Evolutionary conservation across 805 yeast genomes (phyloP), one percentile per base, ranked within the genome.

Genomic region (Suhomyces emberorum): DNA sequence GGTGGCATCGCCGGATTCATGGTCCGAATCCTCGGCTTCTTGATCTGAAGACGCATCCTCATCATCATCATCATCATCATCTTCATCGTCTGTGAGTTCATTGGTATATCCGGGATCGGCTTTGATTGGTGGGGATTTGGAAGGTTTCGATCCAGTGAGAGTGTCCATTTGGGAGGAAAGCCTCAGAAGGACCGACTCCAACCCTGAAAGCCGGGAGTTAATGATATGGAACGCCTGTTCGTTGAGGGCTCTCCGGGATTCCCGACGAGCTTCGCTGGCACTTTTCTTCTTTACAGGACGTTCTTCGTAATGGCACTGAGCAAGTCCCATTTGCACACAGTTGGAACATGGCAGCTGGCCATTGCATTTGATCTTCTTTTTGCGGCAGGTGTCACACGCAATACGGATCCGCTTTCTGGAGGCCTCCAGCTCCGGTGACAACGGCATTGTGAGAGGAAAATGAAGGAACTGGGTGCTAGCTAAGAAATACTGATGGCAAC

Each of bases 301-400:
- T 28, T 55, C 56, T 10, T 47, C 51, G 29, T 58, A 61, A 25
- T 44, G 48, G 38, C 64, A 61, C 7, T 44, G 35, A 6, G 44
- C 17, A 7, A 46, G 44, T 18, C 50, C 47, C 22, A 51, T 42
- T 6, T 24, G 27, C 5, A 24, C 27, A 21, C 68, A 61, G 37
- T 59, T 59, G 7, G 44, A 10, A 41, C 68, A 61, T 1, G 68
- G 68, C 9, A 16, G 38, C 3, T 30, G 36, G 1, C 68, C 68
- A 38, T 57, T 53, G 39, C 68, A 61, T 35, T 55, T 60, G 27
- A 60, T 57, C 41, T 61, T 61, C 47, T 59, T 59, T 7, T 50
- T 42, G 1, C 68, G 50, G 38, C 68, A 61, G 4, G 47, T 46
- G 30, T 57, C 63, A 41, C 68, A 61, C 11, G 68, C 68, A 2